Percentiles rank a stretch among this genome's conserved stretches.
These are phyloP conservation scores for Microbotryum lychnidis-dioicae DNA, from an alignment of 1,284 basidiomycete species.

Conservation along the genomic window DNA sequence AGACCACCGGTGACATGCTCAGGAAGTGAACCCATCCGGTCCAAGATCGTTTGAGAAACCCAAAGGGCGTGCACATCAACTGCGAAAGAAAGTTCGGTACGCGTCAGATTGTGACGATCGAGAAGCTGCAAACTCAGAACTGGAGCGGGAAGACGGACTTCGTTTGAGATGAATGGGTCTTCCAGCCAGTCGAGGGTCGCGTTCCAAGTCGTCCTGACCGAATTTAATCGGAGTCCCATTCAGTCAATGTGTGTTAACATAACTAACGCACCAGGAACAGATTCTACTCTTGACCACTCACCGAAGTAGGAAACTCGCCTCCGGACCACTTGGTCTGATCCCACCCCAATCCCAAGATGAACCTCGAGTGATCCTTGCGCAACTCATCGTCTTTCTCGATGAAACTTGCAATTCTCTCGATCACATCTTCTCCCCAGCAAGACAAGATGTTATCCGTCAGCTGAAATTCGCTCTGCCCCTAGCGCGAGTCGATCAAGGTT, in stretches of 20 bases:
- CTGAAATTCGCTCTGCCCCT: too few species aligned
- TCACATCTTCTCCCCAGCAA: constrained; percentile 47
- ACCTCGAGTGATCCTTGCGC: constrained; percentile 47
- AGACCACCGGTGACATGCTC: constrained; percentile 52
- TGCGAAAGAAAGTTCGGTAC: not conserved
- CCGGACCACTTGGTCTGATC: constrained; percentile 62
- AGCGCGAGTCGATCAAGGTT: not conserved
- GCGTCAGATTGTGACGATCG: constrained; percentile 10
- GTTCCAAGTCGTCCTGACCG: constrained; percentile 53
- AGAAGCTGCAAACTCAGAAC: constrained; percentile 15
- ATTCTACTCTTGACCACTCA: constrained; percentile 41
- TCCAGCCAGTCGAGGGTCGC: constrained; percentile 55
- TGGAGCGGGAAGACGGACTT: constrained; percentile 29
- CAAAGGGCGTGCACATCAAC: constrained; percentile 76
- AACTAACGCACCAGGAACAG: too few species aligned
- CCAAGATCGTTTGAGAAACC: constrained; percentile 62
- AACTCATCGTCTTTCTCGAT: constrained; percentile 53
- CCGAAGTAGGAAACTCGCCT: constrained; percentile 66
- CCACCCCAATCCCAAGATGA: constrained; percentile 86
- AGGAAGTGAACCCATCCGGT: constrained; percentile 52
- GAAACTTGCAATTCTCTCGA: constrained; percentile 56
- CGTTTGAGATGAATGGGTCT: constrained; percentile 62
- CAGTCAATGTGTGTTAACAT: not conserved
- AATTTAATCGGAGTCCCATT: not conserved
- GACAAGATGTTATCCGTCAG: not conserved